Conservation (phyloP, 192 early-diverging fungal species). For the Entomortierella lignicola region DNA sequence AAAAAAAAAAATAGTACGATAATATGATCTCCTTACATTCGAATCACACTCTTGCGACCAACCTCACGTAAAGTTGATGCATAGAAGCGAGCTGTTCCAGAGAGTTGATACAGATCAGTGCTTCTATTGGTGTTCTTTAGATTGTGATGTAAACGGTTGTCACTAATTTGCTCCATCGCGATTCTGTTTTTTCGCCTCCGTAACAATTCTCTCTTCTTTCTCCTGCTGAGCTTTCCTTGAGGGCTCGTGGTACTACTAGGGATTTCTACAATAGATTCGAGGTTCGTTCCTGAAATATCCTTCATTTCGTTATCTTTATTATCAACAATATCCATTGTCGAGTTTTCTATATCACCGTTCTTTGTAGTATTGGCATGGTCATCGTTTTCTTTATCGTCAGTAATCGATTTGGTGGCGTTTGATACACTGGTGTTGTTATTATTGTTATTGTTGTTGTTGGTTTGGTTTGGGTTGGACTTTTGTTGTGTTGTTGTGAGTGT, state of each 20-base stretch:
- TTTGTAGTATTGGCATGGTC: neutral
- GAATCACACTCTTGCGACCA: conserved; percentile 62
- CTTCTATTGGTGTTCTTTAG: neutral
- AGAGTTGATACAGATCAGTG: conserved; percentile 1
- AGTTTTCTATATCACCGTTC: neutral
- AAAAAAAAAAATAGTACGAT: no score
- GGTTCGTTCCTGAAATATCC: neutral
- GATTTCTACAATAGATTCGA: neutral
- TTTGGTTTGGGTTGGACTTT: neutral
- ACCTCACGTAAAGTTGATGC: conserved; percentile 60
- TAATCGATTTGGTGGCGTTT: neutral
- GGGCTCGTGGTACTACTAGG: neutral
- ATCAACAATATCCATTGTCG: neutral
- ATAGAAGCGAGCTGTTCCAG: conserved; percentile 60
- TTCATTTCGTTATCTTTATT: neutral
- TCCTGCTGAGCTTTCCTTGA: conserved; percentile 22
- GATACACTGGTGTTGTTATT: neutral
- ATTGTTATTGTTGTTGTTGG: no score
- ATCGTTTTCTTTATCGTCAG: neutral
- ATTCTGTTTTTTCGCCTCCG: conserved; percentile 22
- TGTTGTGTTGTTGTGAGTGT: conserved; percentile 37
- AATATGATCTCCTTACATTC: conserved; percentile 53
- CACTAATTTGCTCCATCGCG: conserved; percentile 44
- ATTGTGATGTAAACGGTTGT: conserved; percentile 7
- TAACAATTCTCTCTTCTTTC: conserved; percentile 6